Base-by-base conservation (phyloP, 2,329 filamentous ascomycete genomes). In the Fusarium dimerum region DNA sequence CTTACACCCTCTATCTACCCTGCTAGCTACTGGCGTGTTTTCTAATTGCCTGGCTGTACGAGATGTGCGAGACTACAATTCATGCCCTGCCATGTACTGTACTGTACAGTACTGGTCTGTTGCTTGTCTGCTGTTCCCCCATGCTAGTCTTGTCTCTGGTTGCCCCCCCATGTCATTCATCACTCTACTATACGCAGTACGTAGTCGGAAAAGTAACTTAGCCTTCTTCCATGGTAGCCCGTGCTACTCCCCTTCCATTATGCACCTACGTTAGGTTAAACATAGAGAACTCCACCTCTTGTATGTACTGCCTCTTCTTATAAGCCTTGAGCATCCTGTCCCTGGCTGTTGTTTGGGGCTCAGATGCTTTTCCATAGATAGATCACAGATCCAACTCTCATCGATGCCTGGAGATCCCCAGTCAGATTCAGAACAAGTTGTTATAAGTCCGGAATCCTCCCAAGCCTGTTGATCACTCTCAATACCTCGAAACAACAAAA, bases 281-380 rank as follows among this genome's bases (percentile, higher is more conserved):
- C 48, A 52, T 55, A 57, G 55, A 54, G 52, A 58, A 53, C 57
- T 57, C 54, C 59, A 54, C 50, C 47, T 45, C 47, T 50, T 51
- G 47, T 49, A 26, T 66, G 56, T 62, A 60, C 61, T 62, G 63
- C 57, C 52, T 57, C 59, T 63, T 65, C 65, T 66, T 67, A 68
- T 68, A 68, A 68, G 65, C 64, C 57, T 55, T 59, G 60, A 54
- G 55, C 49, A 57, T 64, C 59, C 56, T 59, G 59, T 66, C 66
- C 66, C 61, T 62, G 60, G 55, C 52, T n/a, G 52, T 45, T 57
- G 51, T 62, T 66, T 63, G 61, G 61, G 63, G 63, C 63, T 66
- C 60, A 64, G 63, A 66, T 59, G 60, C 40, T 63, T 47, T 56
- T 53, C 63, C 63, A 66, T 66, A 65, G 61, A 64, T 65, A 65